Conservation (phyloP, 768 basidiomycete genomes). For the Fistulinella prunicolor region DNA sequence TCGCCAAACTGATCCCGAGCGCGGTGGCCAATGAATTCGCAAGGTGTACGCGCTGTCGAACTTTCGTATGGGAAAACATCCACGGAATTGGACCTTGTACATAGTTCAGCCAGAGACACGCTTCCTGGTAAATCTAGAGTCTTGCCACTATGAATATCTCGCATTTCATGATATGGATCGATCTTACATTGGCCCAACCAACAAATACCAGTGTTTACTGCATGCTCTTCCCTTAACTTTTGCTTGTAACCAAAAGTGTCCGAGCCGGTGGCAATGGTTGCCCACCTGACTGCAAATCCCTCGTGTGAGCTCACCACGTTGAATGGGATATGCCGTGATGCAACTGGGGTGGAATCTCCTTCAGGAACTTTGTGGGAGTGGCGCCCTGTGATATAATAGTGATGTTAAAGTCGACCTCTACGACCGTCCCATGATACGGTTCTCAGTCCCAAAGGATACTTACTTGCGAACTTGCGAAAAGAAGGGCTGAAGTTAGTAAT, state of each 20-base stretch:
- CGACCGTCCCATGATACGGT: too few species aligned
- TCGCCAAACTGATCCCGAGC: neutral
- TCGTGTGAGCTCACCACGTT: neutral
- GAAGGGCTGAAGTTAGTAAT: too few species aligned
- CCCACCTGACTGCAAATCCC: conserved; percentile 3
- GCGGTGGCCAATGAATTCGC: neutral
- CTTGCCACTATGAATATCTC: neutral
- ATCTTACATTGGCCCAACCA: neutral
- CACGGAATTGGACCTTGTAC: too few species aligned
- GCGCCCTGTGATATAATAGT: too few species aligned
- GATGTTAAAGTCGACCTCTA: too few species aligned
- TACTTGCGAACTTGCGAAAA: too few species aligned
- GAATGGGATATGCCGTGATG: too few species aligned
- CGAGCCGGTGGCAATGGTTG: conserved; percentile 9
- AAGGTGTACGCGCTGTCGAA: neutral
- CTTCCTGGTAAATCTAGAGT: neutral
- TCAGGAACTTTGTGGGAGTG: neutral
- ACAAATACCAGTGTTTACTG: neutral
- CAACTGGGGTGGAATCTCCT: neutral
- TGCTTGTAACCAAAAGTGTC: too few species aligned
- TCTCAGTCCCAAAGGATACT: too few species aligned
- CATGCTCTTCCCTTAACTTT: neutral
- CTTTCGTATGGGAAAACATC: neutral
- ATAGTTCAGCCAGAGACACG: neutral
- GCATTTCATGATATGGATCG: neutral